Conservation (phyloP, 129 eudicot species). For the Calendula officinalis region DNA sequence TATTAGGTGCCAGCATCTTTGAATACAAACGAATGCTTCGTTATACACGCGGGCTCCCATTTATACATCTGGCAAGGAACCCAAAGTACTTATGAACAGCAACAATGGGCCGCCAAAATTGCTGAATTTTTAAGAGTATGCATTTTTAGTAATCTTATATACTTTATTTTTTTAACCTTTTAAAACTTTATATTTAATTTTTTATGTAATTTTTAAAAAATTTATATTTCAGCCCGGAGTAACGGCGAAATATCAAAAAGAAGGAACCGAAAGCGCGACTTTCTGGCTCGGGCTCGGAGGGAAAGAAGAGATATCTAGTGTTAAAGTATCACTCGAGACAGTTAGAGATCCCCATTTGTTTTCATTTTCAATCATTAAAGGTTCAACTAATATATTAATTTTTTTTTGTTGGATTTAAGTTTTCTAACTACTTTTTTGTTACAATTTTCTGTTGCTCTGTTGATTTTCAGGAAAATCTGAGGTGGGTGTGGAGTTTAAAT, state of each 20-base stretch:
- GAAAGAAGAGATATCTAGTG: constrained; percentile 69
- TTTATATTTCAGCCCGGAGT: constrained; percentile 64
- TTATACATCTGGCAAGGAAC: constrained; percentile 87
- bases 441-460: constrained; percentile 34
- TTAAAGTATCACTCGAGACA: constrained; percentile 57
- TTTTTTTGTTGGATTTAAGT: not conserved
- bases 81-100: constrained; percentile 83
- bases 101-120: constrained; percentile 70
- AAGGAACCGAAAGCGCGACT: constrained; percentile 94
- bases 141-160: not conserved
- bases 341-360: constrained; percentile 88
- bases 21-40: constrained; percentile 71
- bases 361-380: constrained; percentile 59
- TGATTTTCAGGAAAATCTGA: constrained; percentile 81
- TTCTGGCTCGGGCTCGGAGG: constrained; percentile 97
- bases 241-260: constrained; percentile 71
- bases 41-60: constrained; percentile 83
- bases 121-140: constrained; percentile 88
- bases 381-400: constrained; percentile 19
- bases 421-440: constrained; percentile 44
- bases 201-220: not conserved
- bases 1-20: constrained; percentile 70
- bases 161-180: not conserved
- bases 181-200: not conserved
- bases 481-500: constrained; percentile 48